Percentiles rank a stretch among this genome's conserved stretches.
Conservation (phyloP, 106 monocot species). For the Hemerocallis citrina region DNA sequence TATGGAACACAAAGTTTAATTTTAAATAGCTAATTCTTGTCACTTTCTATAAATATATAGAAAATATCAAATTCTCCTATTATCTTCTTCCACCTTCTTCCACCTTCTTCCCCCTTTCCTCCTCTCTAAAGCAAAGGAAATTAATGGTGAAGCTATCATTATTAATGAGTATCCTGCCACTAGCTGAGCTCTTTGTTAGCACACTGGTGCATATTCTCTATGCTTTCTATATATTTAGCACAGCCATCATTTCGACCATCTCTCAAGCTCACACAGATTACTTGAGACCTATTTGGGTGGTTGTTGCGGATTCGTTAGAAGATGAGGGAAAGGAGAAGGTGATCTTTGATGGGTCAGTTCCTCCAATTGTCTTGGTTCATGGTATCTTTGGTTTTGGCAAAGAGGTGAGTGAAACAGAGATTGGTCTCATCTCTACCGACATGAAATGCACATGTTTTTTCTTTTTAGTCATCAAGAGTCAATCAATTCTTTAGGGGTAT, state of each 20-base stretch:
- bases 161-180: slow-evolving; percentile 19
- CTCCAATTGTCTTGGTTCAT: slow-evolving; percentile 74
- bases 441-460: not conserved
- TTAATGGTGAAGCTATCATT: slow-evolving; percentile 1
- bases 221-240: slow-evolving; percentile 78
- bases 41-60: too few relatives aligned
- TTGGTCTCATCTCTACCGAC: not conserved
- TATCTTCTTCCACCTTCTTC: too few relatives aligned
- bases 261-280: slow-evolving; percentile 27
- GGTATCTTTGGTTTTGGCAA: slow-evolving; percentile 86
- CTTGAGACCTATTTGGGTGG: not conserved
- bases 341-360: slow-evolving; percentile 28
- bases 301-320: not conserved
- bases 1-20: too few relatives aligned
- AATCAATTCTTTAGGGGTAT: too few relatives aligned
- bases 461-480: too few relatives aligned
- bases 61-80: too few relatives aligned
- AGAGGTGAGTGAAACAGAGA: slow-evolving; percentile 32
- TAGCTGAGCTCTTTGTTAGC: slow-evolving; percentile 56
- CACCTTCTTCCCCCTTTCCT: too few relatives aligned
- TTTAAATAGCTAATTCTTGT: too few relatives aligned
- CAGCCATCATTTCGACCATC: slow-evolving; percentile 62
- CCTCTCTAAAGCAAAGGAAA: too few relatives aligned
- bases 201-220: slow-evolving; percentile 46
- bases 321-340: too few relatives aligned